These are phyloP conservation scores for Rhododendron kiyosumense DNA, from an alignment of 148 eudicot genomes.

Conservation along the genomic window DNA sequence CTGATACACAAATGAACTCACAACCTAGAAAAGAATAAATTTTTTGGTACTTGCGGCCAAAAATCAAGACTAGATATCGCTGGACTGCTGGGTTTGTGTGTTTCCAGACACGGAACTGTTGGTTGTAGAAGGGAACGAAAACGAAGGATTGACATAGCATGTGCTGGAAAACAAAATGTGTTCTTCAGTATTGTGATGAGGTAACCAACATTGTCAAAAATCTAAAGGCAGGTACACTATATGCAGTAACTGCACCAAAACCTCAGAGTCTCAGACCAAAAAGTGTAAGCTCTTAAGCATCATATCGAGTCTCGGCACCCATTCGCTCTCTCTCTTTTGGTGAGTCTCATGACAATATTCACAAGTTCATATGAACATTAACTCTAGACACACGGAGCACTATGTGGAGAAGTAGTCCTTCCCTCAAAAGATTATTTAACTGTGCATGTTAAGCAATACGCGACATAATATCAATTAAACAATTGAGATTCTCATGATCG, in stretches of 20 bases:
- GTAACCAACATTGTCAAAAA: not conserved
- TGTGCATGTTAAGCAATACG: not conserved
- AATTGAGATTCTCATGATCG: not conserved
- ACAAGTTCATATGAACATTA: not conserved
- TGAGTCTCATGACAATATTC: not conserved
- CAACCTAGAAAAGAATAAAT: not conserved
- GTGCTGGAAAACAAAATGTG: not conserved
- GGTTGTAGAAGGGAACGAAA: not conserved
- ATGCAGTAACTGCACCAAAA: not conserved
- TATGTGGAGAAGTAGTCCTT: slow-evolving; percentile 85
- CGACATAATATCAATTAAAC: not conserved
- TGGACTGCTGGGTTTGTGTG: not conserved
- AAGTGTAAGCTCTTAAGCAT: not conserved
- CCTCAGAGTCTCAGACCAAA: not conserved
- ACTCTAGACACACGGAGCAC: not conserved
- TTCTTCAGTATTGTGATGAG: not conserved
- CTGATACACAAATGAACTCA: not conserved
- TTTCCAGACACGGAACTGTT: not conserved
- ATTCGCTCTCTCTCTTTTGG: not conserved
- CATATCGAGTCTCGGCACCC: not conserved
- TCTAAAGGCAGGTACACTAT: not conserved
- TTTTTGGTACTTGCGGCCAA: not conserved
- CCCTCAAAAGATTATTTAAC: not conserved
- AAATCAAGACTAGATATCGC: not conserved
- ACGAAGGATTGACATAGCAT: not conserved